Percentiles rank a stretch among this genome's conserved stretches.
Evolutionary conservation across 306 rosid species (phyloP).

Genomic region (Clitoria ternatea): DNA sequence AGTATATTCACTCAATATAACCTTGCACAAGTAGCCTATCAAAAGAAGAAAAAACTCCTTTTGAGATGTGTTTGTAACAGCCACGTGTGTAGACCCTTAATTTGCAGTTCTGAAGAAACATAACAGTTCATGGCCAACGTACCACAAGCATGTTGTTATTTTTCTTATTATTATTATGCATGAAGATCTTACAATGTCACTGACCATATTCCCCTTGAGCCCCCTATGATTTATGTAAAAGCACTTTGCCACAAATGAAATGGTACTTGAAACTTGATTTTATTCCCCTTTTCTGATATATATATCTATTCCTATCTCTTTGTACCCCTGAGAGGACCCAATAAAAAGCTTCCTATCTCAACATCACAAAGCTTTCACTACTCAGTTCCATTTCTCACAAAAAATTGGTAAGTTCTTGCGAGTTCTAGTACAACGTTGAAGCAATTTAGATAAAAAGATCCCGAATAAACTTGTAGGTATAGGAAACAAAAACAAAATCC

Average conservation of each 20-base stretch:
- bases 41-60: neutral
- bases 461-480: neutral
- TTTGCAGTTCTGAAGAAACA: conserved; percentile 51
- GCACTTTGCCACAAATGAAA: neutral
- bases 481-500: neutral
- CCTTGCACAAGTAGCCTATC: neutral
- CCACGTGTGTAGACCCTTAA: conserved; percentile 60
- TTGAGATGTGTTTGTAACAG: conserved; percentile 37
- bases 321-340: neutral
- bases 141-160: conserved; percentile 35
- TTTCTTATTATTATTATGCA: neutral
- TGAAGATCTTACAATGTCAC: conserved; percentile 12
- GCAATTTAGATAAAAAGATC: neutral
- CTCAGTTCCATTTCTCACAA: neutral
- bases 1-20: no score
- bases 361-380: neutral
- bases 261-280: neutral
- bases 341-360: neutral
- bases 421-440: neutral
- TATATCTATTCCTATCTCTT: neutral
- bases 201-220: neutral
- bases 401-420: neutral
- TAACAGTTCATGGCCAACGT: conserved; percentile 49
- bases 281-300: neutral
- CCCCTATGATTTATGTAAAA: neutral